Evolutionary conservation across 2,329 filamentous ascomycete species (phyloP).

Genomic region (Penicillium sp.): DNA sequence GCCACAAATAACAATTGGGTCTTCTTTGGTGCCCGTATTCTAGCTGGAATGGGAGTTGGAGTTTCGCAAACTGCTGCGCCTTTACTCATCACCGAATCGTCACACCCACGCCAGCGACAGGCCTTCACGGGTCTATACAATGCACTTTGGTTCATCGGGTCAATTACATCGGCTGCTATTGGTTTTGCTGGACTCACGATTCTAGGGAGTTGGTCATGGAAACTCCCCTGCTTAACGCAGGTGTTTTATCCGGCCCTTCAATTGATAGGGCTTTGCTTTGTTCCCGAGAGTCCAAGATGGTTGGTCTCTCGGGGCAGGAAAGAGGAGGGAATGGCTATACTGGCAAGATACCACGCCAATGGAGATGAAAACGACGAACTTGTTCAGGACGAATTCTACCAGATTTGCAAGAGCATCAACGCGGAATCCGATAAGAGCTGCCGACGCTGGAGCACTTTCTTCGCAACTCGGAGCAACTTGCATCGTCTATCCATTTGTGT

Average conservation of each 20-base stretch:
- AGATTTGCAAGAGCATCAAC: slow-evolving; percentile 25
- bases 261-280: slow-evolving; percentile 50
- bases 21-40: slow-evolving; percentile 30
- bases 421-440: slow-evolving; percentile 16
- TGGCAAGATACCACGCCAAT: slow-evolving; percentile 60
- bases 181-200: slow-evolving; percentile 18
- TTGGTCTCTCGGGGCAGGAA: slow-evolving; percentile 58
- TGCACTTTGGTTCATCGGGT: slow-evolving; percentile 27
- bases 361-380: slow-evolving; percentile 33
- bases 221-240: slow-evolving; percentile 58
- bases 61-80: slow-evolving; percentile 32
- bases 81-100: slow-evolving; percentile 31
- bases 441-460: slow-evolving; percentile 20
- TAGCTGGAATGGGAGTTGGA: slow-evolving; percentile 40
- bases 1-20: slow-evolving; percentile 21
- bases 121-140: slow-evolving; percentile 33
- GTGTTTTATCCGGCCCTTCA: slow-evolving; percentile 49
- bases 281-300: slow-evolving; percentile 64
- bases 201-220: slow-evolving; percentile 48
- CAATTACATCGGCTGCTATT: slow-evolving; percentile 19
- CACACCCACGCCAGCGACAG: slow-evolving; percentile 29
- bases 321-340: slow-evolving; percentile 56
- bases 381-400: slow-evolving; percentile 25
- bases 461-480: slow-evolving; percentile 16
- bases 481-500: slow-evolving; percentile 24